phyloP scores from a whole-genome alignment of 2,329 filamentous ascomycete genomes.

The Stagonosporopsis chrysanthemi region DNA sequence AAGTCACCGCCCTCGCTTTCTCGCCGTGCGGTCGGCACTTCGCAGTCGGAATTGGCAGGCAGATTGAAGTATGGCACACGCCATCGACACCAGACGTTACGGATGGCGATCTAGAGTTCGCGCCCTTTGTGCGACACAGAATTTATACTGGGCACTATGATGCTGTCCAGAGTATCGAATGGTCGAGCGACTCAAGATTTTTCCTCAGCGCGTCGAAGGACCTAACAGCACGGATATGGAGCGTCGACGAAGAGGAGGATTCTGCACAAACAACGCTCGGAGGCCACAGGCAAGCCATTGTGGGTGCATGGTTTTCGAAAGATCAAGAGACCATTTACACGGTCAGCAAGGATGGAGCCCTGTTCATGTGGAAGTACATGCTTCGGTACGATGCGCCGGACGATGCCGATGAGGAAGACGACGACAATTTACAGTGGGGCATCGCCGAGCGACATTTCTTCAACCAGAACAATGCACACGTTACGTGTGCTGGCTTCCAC shows the following conservation, averaged over 20 bases:
- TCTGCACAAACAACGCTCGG: constrained; percentile 90
- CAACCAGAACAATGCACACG: constrained; percentile 85
- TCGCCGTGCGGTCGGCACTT: constrained; percentile 92
- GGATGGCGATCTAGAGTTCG: constrained; percentile 88
- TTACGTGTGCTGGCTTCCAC: constrained; percentile 92
- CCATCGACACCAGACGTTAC: constrained; percentile 86
- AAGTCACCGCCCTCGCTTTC: constrained; percentile 84
- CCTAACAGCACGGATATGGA: constrained; percentile 94
- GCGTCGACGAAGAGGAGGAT: constrained; percentile 81
- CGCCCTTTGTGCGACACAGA: constrained; percentile 89
- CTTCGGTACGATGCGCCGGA: constrained; percentile 63
- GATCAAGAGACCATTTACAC: constrained; percentile 97
- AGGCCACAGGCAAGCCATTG: constrained; percentile 87
- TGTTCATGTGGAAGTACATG: constrained; percentile 92
- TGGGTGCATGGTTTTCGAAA: constrained; percentile 96
- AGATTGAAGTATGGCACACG: constrained; percentile 95
- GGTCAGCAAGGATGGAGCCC: constrained; percentile 93
- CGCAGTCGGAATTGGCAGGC: constrained; percentile 83
- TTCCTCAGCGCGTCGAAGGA: constrained; percentile 93
- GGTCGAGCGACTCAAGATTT: constrained; percentile 96
- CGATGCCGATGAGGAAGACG: constrained; percentile 64
- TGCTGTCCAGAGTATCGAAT: constrained; percentile 82
- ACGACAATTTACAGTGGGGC: constrained; percentile 81
- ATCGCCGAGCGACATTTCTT: constrained; percentile 94
- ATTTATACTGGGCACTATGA: constrained; percentile 91